Base-by-base conservation (phyloP, 1,284 basidiomycete genomes). In the Neonothopanus nambi region DNA sequence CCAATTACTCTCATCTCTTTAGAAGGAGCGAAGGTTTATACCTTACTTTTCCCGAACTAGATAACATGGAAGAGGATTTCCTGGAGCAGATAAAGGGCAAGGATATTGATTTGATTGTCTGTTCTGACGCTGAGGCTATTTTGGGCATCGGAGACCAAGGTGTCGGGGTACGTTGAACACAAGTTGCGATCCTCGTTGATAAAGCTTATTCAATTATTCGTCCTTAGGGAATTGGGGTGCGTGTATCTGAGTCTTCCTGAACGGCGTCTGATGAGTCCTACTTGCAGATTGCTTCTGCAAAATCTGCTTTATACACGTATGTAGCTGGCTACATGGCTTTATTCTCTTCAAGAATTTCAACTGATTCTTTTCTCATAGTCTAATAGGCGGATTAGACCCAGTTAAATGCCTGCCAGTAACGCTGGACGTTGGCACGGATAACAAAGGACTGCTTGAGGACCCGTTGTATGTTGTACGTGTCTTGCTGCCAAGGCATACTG, bases 331-430 rank as follows among this genome's bases (percentile, higher is more conserved):
- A n/a, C n/a, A n/a, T 9, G 24, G 23, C 20, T 28, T 17, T 9
- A 18, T 21, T 11, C 18, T 26, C 8, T n/a, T 26, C 18, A n/a
- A 37, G 30, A 33, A 42, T 18, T 47, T 8, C 44, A n/a, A 44
- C 21, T 15, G 26, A 44, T 42, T 3, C 39, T 52, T 37, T 13
- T 13, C 41, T 42, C 26, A 2, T 54, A 88, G 87, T 0, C 76
- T 93, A 42, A 84, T 93, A 39, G 91, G 85, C 21, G 91, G 92
- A 13, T 83, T 95, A 55, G 81, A 94, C 70, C 93, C 93, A 0
- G 72, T 76, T 0, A 78, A 80, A 51, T 77, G 87, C 1, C 70
- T 91, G 8, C 74, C 79, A 37, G 85, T 91, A 4, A 80, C 81
- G 3, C 74, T 92, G 3, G 90, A 93, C 61, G 89, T 92, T 18